Percentiles rank a stretch among this genome's conserved stretches.
phyloP scores from a whole-genome alignment of 1,284 basidiomycete genomes.

The Thelephora terrestris region DNA sequence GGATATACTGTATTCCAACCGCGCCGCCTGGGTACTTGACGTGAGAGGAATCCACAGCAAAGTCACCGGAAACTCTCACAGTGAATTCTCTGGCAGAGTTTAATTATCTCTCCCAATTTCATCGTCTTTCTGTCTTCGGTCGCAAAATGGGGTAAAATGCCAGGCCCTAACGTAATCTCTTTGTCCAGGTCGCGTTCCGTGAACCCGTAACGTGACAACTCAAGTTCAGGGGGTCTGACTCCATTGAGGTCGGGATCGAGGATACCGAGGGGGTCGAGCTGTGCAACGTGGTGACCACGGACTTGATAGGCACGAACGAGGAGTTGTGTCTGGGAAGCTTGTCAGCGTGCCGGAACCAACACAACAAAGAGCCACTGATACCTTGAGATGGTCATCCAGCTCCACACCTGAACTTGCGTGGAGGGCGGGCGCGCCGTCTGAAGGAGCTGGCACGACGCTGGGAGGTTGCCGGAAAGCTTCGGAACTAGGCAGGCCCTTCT shows the following conservation, averaged over 20 bases:
- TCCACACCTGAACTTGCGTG: conserved; percentile 63
- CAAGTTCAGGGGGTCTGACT: conserved; percentile 76
- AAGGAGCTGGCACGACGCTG: conserved; percentile 51
- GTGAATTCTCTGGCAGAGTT: conserved; percentile 88
- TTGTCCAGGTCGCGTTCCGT: conserved; percentile 89
- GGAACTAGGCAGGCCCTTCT: conserved; percentile 77
- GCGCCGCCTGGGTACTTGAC: conserved; percentile 60
- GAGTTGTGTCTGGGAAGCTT: conserved; percentile 69
- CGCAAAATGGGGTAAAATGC: conserved; percentile 93
- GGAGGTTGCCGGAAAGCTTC: conserved; percentile 87
- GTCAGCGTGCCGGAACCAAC: conserved; percentile 3
- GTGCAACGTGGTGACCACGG: conserved; percentile 92
- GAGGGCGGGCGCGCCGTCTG: conserved; percentile 78
- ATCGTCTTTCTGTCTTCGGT: conserved; percentile 79
- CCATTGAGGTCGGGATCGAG: conserved; percentile 79
- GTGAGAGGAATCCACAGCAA: conserved; percentile 1
- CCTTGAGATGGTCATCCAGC: conserved; percentile 93
- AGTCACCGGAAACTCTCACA: conserved; percentile 43
- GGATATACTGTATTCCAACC: conserved; percentile 95
- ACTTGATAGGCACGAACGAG: conserved; percentile 98
- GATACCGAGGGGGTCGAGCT: conserved; percentile 93
- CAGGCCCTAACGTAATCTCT: conserved; percentile 90
- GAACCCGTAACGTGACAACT: conserved; percentile 91
- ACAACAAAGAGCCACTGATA: conserved; percentile 20
- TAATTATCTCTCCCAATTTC: conserved; percentile 89